Conservation (phyloP, 495 filamentous ascomycete species). For the Pyrenula aspistea region DNA sequence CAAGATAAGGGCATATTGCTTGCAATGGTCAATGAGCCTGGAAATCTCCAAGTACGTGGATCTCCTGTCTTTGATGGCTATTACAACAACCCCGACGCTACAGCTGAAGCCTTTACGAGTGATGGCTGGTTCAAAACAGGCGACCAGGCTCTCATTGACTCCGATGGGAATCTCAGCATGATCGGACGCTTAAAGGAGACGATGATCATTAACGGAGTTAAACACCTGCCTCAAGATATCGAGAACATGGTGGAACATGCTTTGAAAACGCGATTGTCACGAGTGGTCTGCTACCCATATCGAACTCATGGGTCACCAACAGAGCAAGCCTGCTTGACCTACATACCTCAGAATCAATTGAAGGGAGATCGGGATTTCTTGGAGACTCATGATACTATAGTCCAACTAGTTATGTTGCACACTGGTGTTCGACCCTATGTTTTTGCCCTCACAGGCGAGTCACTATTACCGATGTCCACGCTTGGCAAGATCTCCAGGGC, state of each 20-base stretch:
- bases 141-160: slow-evolving; percentile 52
- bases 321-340: neutral
- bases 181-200: slow-evolving; percentile 41
- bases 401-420: neutral
- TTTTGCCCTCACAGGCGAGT: neutral
- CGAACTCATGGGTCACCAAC: neutral
- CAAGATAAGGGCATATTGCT: neutral
- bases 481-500: slow-evolving; percentile 37
- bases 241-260: slow-evolving; percentile 25
- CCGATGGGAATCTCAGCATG: slow-evolving; percentile 41
- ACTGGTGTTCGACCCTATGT: neutral
- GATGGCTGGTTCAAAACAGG: slow-evolving; percentile 83
- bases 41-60: slow-evolving; percentile 17
- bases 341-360: neutral
- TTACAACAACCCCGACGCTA: slow-evolving; percentile 55
- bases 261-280: neutral
- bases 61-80: slow-evolving; percentile 71
- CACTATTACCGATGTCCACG: slow-evolving; percentile 19
- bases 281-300: neutral
- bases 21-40: slow-evolving; percentile 3
- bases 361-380: neutral
- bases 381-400: neutral
- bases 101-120: slow-evolving; percentile 46
- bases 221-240: slow-evolving; percentile 28
- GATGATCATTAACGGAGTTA: slow-evolving; percentile 44